A percentile compares a stretch with the other conserved stretches of the same genome.
Conservation (phyloP, 495 filamentous ascomycete genomes). For the Cudoniella acicularis region DNA sequence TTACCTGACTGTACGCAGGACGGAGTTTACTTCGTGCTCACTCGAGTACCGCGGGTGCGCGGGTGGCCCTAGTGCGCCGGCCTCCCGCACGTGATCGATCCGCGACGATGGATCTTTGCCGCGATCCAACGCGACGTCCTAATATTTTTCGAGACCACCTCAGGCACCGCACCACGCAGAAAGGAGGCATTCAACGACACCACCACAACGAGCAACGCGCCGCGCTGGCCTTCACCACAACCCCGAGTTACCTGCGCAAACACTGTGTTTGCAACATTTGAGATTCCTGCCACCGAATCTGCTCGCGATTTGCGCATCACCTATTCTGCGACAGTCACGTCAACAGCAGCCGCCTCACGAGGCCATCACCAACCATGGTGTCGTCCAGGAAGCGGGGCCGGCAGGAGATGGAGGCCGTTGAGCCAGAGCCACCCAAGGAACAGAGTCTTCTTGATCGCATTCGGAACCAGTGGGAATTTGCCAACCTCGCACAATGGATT, state of each 20-base stretch:
- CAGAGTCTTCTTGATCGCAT: constrained; percentile 60
- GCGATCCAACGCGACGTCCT: background rate
- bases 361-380: constrained; percentile 40
- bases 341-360: background rate
- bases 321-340: background rate
- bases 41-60: no score
- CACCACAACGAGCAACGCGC: background rate
- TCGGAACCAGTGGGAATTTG: constrained; percentile 91
- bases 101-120: background rate
- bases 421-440: constrained; percentile 45
- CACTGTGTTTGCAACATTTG: background rate
- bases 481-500: constrained; percentile 90
- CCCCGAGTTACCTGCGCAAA: background rate
- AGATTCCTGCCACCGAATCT: background rate
- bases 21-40: no score
- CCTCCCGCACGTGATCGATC: background rate
- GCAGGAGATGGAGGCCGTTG: constrained; percentile 56
- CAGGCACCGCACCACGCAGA: background rate
- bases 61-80: no score
- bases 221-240: background rate
- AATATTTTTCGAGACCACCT: background rate
- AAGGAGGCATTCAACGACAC: background rate
- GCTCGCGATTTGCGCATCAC: background rate
- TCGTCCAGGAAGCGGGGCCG: constrained; percentile 64
- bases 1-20: background rate